These are phyloP conservation scores for Cryptococcus jaspeensis DNA, from an alignment of 1,284 basidiomycete species.

Conservation along the genomic window DNA sequence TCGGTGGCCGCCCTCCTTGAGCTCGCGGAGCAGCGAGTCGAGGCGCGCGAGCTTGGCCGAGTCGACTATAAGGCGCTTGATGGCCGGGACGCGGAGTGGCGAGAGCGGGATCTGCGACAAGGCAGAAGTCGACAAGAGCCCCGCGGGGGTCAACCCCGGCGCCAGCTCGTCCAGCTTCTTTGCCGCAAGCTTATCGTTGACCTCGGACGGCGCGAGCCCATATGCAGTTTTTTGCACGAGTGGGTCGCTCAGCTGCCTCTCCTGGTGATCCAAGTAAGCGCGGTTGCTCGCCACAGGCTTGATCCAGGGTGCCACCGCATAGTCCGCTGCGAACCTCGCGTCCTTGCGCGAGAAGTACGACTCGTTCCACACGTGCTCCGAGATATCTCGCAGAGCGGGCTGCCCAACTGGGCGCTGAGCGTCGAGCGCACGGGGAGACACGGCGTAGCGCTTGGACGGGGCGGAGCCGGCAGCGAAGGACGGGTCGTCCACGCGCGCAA, in stretches of 20 bases:
- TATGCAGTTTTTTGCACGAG: constrained; percentile 75
- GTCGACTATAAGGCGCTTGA: constrained; percentile 93
- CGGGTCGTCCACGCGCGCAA: no score
- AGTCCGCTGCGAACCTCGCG: constrained; percentile 77
- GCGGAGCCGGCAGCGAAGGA: constrained; percentile 55
- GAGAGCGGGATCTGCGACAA: constrained; percentile 70
- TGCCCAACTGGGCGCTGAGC: neutral
- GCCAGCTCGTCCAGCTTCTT: neutral
- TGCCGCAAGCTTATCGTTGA: neutral
- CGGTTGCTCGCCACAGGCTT: constrained; percentile 71
- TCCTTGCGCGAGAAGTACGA: constrained; percentile 78
- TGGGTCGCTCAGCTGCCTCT: constrained; percentile 56
- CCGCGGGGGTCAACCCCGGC: neutral
- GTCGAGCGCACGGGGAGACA: constrained; percentile 48
- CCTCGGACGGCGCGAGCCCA: constrained; percentile 68
- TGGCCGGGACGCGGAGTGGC: constrained; percentile 89
- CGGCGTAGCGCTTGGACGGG: constrained; percentile 40
- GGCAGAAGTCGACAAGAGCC: neutral
- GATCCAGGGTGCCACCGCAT: constrained; percentile 81
- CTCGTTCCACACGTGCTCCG: constrained; percentile 62
- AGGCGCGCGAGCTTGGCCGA: constrained; percentile 93
- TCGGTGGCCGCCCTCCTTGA: constrained; percentile 90
- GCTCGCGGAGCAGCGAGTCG: constrained; percentile 82
- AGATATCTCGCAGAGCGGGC: constrained; percentile 57
- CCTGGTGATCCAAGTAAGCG: constrained; percentile 72